These are phyloP conservation scores for Leersia perrieri DNA, from an alignment of 176 grass and related monocot genomes.

Conservation along the genomic window DNA sequence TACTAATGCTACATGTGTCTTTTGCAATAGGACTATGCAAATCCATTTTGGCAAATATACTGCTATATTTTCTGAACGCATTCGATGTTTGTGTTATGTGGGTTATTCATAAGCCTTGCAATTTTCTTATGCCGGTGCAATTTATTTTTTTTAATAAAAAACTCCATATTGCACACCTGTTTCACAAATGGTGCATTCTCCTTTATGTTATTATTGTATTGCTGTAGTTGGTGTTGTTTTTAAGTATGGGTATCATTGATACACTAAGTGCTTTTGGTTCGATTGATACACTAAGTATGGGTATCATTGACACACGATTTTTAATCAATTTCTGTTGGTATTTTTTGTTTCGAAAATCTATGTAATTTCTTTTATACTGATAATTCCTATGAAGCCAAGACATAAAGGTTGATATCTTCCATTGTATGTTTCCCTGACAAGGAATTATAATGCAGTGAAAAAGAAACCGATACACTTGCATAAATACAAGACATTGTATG, in stretches of 20 bases:
- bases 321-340: not conserved
- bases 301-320: not conserved
- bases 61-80: conserved; percentile 10
- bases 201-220: not conserved
- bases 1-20: not conserved
- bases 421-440: not conserved
- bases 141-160: conserved; percentile 5
- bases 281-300: no score
- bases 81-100: not conserved
- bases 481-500: not conserved
- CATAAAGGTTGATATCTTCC: not conserved
- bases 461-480: not conserved
- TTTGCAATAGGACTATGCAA: conserved; percentile 4
- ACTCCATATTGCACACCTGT: not conserved
- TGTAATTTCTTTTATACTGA: not conserved
- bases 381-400: conserved; percentile 1
- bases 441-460: not conserved
- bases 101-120: not conserved
- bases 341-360: not conserved
- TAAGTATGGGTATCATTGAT: not conserved
- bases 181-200: not conserved
- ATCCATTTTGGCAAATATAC: not conserved
- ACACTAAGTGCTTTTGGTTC: not conserved
- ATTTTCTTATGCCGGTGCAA: not conserved
- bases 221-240: not conserved